phyloP scores from a whole-genome alignment of 495 filamentous ascomycete genomes.

The Pyronema omphalodes region DNA sequence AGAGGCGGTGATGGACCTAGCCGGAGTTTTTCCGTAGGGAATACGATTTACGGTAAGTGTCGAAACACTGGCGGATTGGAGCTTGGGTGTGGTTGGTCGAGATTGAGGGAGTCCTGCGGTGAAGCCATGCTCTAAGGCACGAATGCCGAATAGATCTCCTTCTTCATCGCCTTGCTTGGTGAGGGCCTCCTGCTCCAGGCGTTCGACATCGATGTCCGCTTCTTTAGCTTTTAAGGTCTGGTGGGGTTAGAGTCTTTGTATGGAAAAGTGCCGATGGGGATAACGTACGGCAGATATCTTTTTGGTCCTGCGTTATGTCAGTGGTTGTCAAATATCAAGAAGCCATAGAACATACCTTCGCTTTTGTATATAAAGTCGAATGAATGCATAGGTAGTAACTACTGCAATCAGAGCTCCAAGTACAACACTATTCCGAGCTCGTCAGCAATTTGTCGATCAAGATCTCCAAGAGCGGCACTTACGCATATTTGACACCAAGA shows the following conservation, averaged over 20 bases:
- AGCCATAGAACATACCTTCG: constrained; percentile 17
- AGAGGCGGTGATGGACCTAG: not conserved
- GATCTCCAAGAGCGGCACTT: not conserved
- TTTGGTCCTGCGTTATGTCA: constrained; percentile 14
- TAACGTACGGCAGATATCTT: constrained; percentile 14
- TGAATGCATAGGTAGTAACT: constrained; percentile 19
- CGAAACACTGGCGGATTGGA: constrained; percentile 5
- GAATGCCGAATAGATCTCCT: constrained; percentile 30
- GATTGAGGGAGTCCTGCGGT: constrained; percentile 32
- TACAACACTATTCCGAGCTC: not conserved
- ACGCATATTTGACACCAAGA: constrained; percentile 21
- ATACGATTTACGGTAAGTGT: constrained; percentile 14
- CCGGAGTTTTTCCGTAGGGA: constrained; percentile 15
- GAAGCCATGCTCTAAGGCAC: constrained; percentile 30
- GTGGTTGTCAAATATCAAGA: not conserved
- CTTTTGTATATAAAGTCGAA: constrained; percentile 24
- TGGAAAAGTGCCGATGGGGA: not conserved
- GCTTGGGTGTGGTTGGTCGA: constrained; percentile 25
- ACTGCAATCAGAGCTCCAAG: constrained; percentile 21
- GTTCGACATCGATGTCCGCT: constrained; percentile 20
- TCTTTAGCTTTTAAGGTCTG: constrained; percentile 9
- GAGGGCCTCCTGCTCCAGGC: constrained; percentile 24
- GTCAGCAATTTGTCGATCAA: not conserved
- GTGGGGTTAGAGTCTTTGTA: constrained; percentile 7
- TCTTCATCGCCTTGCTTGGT: constrained; percentile 28